Evolutionary conservation across 768 basidiomycete species (phyloP), one percentile per base, ranked within the genome.

Genomic region (Phylloporus sp.): DNA sequence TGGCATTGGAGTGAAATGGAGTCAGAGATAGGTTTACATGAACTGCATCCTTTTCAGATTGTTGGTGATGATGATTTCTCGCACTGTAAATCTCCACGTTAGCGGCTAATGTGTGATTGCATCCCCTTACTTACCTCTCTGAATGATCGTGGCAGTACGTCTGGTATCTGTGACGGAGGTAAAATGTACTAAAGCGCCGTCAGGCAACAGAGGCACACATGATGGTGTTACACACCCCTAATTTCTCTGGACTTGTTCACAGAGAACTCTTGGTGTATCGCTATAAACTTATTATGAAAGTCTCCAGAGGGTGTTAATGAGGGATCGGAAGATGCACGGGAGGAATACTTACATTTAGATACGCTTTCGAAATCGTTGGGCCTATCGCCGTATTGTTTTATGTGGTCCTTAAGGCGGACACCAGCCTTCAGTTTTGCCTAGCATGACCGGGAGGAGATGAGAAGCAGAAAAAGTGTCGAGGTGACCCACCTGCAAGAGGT

Each of bases 131-230:
- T 52, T 59, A 89, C 88, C 88, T 54, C 78, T 79, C 29, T 81
- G 72, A 59, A 91, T 91, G 61, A 91, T 90, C 15, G 78, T 84
- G 34, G 78, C 75, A 32, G 89, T 91, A 57, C 77, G 74, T 64
- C 79, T 77, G 52, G 86, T 89, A 70, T 91, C 88, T n/a, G 84
- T 89, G 44, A 91, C 89, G 47, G 86, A 79, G 10, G 89, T 91
- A 50, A 84, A 74, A 67, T 91, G 88, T 48, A 88, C 89, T 91
- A 55, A 34, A 31, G 20, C 0, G 15, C 13, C 7, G 23, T 70
- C 23, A 67, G 59, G 49, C 24, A 27, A 22, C 15, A 20, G 5
- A 22, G 2, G 13, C 35, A 12, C 11, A 0, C 2, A 39, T n/a
- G 29, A 34, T 8, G 15, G 29, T 39, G 22, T 41, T 16, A 27